Base-by-base conservation (phyloP, 1,284 basidiomycete genomes). In the Chalciporus piperatoides region DNA sequence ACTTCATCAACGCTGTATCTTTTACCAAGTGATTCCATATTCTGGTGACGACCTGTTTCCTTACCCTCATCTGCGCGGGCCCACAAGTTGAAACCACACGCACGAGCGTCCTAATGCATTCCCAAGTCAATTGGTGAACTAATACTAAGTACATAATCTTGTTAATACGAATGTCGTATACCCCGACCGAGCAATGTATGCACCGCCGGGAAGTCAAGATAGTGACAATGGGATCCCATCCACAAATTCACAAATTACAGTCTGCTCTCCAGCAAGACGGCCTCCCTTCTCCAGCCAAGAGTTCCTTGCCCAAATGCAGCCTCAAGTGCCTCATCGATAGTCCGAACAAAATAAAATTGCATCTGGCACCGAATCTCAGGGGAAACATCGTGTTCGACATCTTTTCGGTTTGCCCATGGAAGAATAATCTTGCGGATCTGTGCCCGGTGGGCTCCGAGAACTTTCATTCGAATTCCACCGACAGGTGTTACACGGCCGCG, bases 371-470 rank as follows among this genome's bases (percentile, higher is more conserved):
- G 74, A 32, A 94, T 77, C 61, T 87, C 84, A 12, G 71, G 68
- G 7, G 90, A 82, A 0, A 94, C 79, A 52, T 94, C 92, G 55
- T 87, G 81, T 61, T 92, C 88, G 19, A 92, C 87, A 52, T 94
- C 91, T 60, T 90, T 91, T 41, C 83, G 76, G 63, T 94, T 94
- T 46, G 82, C 82, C 71, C 78, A 82, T 0, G 92, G 92, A 3
- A 95, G 73, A 48, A 95, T 82, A 32, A 95, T 80, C 61, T 84
- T 91, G 48, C 77, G 84, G 37, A 94, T 81, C 39, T 86, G 82
- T 1, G 92, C 89, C 5, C 92, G 81, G 62, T 93, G 88, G 0
- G 90, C 90, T 17, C 88, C 90, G 12, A 93, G 78, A 6, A 89
- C 76, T 71, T 81, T 58, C 56, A 59, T 59, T 40, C 56, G 64